A percentile compares a stretch with the other conserved stretches of the same genome.
phyloP scores from a whole-genome alignment of 1,139 yeast genomes.

The Kodamaea suecica region DNA sequence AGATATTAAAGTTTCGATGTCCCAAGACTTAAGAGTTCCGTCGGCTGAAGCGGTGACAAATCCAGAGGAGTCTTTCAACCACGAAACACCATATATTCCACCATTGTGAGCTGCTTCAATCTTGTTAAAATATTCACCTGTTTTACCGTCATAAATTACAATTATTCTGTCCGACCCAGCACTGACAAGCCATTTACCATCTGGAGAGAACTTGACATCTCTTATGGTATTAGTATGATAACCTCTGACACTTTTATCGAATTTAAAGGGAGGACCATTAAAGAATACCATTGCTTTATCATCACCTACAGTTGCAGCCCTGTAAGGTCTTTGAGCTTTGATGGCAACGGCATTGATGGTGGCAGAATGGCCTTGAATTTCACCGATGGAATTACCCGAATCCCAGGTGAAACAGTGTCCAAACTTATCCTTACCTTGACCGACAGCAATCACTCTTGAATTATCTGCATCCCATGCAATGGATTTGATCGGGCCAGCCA shows the following conservation, averaged over 20 bases:
- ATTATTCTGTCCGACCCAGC: constrained; percentile 85
- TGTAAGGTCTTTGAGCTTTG: constrained; percentile 84
- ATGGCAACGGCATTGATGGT: constrained; percentile 81
- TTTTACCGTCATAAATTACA: constrained; percentile 79
- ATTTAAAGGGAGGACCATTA: constrained; percentile 93
- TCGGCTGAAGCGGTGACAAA: constrained; percentile 89
- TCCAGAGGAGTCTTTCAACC: constrained; percentile 52
- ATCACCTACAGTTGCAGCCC: constrained; percentile 92
- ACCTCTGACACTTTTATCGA: constrained; percentile 67
- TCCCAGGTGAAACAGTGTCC: constrained; percentile 95
- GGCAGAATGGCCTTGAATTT: constrained; percentile 90
- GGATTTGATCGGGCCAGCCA: constrained; percentile 79
- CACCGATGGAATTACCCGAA: constrained; percentile 93
- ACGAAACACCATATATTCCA: constrained; percentile 73
- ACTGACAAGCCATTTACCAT: constrained; percentile 67
- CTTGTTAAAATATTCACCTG: constrained; percentile 67
- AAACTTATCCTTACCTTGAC: constrained; percentile 86
- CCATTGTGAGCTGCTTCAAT: constrained; percentile 65
- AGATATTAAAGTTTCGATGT: constrained; percentile 24
- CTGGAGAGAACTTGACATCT: constrained; percentile 81
- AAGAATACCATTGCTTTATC: constrained; percentile 82
- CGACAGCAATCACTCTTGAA: constrained; percentile 85
- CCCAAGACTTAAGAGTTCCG: constrained; percentile 66
- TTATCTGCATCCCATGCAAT: constrained; percentile 93
- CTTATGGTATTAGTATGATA: constrained; percentile 76